A percentile compares a stretch with the other conserved stretches of the same genome.
Evolutionary conservation across 164 flowering plant genomes (phyloP).

Genomic region (Echeveria elegans): DNA sequence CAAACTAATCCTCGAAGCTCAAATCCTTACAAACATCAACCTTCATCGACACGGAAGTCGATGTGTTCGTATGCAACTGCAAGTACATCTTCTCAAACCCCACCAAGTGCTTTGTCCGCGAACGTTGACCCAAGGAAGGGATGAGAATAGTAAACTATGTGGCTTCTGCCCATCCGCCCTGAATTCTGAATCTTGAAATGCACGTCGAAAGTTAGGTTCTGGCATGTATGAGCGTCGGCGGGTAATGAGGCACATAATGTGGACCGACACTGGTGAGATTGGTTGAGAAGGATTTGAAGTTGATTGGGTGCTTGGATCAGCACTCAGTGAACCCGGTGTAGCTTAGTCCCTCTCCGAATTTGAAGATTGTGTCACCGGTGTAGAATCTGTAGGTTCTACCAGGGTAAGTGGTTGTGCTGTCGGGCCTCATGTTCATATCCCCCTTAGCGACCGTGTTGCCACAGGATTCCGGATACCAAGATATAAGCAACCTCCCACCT

Average conservation of each 20-base stretch:
- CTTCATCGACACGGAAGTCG: slow-evolving; percentile 45
- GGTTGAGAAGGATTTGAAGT: background rate
- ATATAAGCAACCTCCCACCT: slow-evolving; percentile 83
- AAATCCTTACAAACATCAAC: slow-evolving; percentile 87
- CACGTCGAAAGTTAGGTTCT: background rate
- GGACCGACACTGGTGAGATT: too few species aligned
- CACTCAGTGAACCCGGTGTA: slow-evolving; percentile 52
- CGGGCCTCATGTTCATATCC: slow-evolving; percentile 79
- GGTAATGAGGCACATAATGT: too few species aligned
- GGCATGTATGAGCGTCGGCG: background rate
- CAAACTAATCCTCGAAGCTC: slow-evolving; percentile 75
- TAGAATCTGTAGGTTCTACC: slow-evolving; percentile 88
- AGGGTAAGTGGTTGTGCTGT: slow-evolving; percentile 45
- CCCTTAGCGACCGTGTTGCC: slow-evolving; percentile 59
- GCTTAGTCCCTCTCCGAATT: slow-evolving; percentile 80
- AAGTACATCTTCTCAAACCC: background rate
- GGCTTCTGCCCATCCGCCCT: background rate
- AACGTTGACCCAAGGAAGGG: background rate
- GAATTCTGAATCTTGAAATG: background rate
- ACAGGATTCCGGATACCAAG: slow-evolving; percentile 79
- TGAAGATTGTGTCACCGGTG: slow-evolving; percentile 46
- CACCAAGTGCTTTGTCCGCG: background rate
- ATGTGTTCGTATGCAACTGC: slow-evolving; percentile 14
- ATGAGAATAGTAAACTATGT: background rate
- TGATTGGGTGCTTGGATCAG: slow-evolving; percentile 19